phyloP scores from a whole-genome alignment of 352 stramenopile genomes.

The Globisporangium lucens region DNA sequence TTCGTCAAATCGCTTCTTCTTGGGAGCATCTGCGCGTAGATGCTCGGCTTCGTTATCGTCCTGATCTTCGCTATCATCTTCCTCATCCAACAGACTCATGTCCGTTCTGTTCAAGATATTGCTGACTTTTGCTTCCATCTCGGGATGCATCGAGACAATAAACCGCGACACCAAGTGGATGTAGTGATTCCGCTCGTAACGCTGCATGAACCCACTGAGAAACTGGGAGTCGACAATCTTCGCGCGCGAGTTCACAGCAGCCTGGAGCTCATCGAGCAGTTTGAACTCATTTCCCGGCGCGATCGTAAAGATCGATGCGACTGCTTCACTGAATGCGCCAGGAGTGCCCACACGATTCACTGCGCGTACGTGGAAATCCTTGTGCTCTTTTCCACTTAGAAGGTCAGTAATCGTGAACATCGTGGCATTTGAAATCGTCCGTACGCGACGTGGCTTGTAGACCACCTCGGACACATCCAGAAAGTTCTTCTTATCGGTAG shows the following conservation, averaged over 20 bases:
- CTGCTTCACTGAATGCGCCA: conserved; percentile 39
- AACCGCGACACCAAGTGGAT: conserved; percentile 63
- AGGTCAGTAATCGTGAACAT: conserved; percentile 43
- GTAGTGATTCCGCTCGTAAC: conserved; percentile 69
- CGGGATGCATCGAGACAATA: conserved; percentile 52
- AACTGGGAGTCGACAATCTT: conserved; percentile 73
- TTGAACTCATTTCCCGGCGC: conserved; percentile 61
- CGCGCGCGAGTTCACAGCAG: conserved; percentile 68
- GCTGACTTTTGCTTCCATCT: conserved; percentile 45
- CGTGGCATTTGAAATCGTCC: conserved; percentile 37
- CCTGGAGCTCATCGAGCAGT: conserved; percentile 73
- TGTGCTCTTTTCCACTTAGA: conserved; percentile 62
- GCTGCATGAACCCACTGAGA: conserved; percentile 79
- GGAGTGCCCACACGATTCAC: conserved; percentile 56
- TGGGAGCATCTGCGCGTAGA: conserved; percentile 6
- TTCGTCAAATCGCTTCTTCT: conserved; percentile 45
- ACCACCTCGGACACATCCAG: conserved; percentile 56
- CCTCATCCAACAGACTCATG: not conserved
- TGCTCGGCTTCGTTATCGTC: conserved; percentile 11
- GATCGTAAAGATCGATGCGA: conserved; percentile 65
- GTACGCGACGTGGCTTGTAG: conserved; percentile 50
- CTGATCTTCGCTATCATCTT: not conserved
- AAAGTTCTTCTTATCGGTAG: conserved; percentile 29
- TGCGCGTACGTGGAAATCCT: conserved; percentile 59
- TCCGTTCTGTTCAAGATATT: conserved; percentile 35